Conservation (phyloP, 495 filamentous ascomycete species). For the Elasticomyces elasticus region DNA sequence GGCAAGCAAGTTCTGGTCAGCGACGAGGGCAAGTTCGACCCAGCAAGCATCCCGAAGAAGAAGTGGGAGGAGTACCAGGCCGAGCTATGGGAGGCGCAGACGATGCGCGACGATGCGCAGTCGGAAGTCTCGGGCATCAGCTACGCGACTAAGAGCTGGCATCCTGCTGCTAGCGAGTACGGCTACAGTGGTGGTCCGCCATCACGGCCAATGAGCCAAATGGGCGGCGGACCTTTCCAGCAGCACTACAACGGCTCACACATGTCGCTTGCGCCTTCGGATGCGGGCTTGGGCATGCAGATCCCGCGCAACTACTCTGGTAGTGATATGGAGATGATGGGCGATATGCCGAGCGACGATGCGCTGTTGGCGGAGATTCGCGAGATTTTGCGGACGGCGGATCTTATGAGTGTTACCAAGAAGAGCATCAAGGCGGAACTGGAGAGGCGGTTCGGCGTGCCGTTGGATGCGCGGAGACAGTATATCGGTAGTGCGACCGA, state of each 20-base stretch:
- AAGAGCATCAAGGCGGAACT: constrained; percentile 93
- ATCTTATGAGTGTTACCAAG: constrained; percentile 97
- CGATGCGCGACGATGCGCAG: constrained; percentile 70
- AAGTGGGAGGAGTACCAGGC: constrained; percentile 98
- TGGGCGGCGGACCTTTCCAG: constrained; percentile 49
- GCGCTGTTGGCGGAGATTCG: constrained; percentile 85
- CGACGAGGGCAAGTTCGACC: constrained; percentile 98
- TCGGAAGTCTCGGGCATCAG: constrained; percentile 88
- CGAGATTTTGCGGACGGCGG: constrained; percentile 79
- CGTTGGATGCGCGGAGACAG: constrained; percentile 66
- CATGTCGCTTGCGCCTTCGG: constrained; percentile 71
- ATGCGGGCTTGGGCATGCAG: constrained; percentile 31
- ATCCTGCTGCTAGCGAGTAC: constrained; percentile 55
- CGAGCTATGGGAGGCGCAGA: constrained; percentile 92
- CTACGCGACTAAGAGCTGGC: constrained; percentile 76
- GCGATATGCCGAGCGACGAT: constrained; percentile 77
- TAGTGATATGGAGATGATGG: constrained; percentile 56
- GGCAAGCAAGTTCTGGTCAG: constrained; percentile 87
- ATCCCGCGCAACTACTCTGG: constrained; percentile 26
- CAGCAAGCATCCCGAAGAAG: constrained; percentile 83
- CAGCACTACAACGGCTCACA: constrained; percentile 46
- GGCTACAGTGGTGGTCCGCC: constrained; percentile 31
- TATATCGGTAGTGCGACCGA: constrained; percentile 79
- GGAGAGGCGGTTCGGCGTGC: constrained; percentile 75
- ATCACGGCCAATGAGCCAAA: constrained; percentile 64